Percentiles rank a stretch among this genome's conserved stretches.
phyloP scores from a whole-genome alignment of 768 basidiomycete genomes.

The Clavulina sp. region DNA sequence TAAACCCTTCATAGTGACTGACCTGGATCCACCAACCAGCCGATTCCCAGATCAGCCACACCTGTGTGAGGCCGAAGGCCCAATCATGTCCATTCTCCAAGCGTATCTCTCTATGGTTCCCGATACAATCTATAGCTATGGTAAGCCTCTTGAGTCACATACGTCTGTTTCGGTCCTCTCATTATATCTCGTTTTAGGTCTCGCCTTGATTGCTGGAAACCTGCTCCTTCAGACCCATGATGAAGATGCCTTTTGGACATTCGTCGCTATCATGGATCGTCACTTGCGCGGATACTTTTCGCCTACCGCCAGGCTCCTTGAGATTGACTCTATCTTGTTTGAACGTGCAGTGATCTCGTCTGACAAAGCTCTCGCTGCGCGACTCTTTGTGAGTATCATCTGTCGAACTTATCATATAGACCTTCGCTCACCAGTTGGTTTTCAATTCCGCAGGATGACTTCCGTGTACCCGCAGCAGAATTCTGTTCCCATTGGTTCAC shows the following conservation, averaged over 20 bases:
- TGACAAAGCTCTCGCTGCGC: conserved; percentile 44
- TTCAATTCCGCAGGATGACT: conserved; percentile 19
- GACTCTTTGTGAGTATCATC: conserved; percentile 30
- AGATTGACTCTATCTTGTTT: conserved; percentile 60
- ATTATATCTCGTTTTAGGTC: conserved; percentile 24
- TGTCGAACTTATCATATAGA: neutral
- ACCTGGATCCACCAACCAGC: conserved; percentile 6
- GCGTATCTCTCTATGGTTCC: conserved; percentile 78
- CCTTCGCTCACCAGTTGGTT: neutral
- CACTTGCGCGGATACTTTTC: conserved; percentile 69
- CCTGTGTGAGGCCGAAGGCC: conserved; percentile 35
- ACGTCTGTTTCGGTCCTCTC: neutral
- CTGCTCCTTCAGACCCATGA: conserved; percentile 60
- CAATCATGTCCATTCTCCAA: conserved; percentile 39
- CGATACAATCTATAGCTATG: conserved; percentile 49
- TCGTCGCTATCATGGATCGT: conserved; percentile 70
- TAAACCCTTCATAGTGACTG: neutral
- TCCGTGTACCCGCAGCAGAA: conserved; percentile 37
- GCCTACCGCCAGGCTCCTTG: conserved; percentile 38
- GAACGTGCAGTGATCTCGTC: conserved; percentile 46
- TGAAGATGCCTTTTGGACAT: conserved; percentile 85
- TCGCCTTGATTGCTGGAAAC: conserved; percentile 54
- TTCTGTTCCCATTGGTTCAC: conserved; percentile 61
- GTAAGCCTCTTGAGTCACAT: conserved; percentile 22
- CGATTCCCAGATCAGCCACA: conserved; percentile 40